These are phyloP conservation scores for Aspergillus floridensis DNA, from an alignment of 2,329 filamentous ascomycete genomes.

Conservation along the genomic window DNA sequence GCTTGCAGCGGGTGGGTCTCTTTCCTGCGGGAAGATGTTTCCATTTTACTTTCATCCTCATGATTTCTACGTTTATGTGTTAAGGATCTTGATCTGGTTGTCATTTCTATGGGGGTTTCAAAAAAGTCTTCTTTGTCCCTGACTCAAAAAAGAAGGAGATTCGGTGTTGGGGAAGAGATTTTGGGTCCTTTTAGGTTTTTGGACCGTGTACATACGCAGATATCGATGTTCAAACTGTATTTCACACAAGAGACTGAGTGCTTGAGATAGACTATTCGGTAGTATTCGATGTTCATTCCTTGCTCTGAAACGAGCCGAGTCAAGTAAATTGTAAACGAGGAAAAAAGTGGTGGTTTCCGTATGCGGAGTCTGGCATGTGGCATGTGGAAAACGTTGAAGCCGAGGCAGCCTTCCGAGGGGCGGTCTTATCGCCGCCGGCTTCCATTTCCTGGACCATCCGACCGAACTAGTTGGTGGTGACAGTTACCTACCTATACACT, in stretches of 20 bases:
- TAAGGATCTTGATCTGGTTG: conserved; percentile 27
- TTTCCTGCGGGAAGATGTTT: conserved; percentile 19
- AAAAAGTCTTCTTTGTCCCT: conserved; percentile 29
- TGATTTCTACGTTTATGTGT: conserved; percentile 30
- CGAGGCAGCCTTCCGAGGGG: conserved; percentile 8
- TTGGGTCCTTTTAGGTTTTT: conserved; percentile 18
- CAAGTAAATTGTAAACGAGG: no score
- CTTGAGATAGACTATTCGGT: neutral
- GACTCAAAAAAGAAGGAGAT: conserved; percentile 25
- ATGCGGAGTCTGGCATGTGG: neutral
- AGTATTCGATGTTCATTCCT: neutral
- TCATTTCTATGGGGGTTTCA: conserved; percentile 21
- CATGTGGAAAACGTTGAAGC: conserved; percentile 5
- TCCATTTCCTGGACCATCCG: conserved; percentile 15
- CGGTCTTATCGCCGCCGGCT: conserved; percentile 3
- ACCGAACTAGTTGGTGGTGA: conserved; percentile 1
- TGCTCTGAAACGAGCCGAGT: no score
- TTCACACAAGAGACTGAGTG: conserved; percentile 10
- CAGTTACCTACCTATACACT: no score
- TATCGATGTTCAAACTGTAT: conserved; percentile 19
- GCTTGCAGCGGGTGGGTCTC: conserved; percentile 18
- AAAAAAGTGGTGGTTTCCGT: neutral
- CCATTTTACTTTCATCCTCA: conserved; percentile 29
- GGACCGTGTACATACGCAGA: conserved; percentile 34
- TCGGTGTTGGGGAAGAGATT: conserved; percentile 29